Base-by-base conservation (phyloP, 2,329 filamentous ascomycete genomes). In the Aspergillus phoenicis region DNA sequence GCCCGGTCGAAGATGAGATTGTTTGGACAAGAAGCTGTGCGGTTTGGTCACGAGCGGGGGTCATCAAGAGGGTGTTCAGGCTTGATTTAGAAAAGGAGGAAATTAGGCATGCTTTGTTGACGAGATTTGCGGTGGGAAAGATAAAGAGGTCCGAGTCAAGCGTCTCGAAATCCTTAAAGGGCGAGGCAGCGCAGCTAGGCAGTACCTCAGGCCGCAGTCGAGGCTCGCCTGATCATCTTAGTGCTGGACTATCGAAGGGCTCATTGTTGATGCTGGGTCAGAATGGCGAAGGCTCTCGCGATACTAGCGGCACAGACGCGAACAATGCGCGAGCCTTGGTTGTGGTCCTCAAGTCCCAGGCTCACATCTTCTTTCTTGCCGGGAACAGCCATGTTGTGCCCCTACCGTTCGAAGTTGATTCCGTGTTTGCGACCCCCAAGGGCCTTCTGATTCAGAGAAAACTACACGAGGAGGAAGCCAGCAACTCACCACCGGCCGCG, bases 361-460 rank as follows among this genome's bases (percentile, higher is more conserved):
- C 91, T 22, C 94, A 98, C 73, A 87, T 99, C 66, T 96, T 93
- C 81, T 97, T 96, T 73, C 84, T 98, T 39, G 87, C 90, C 2
- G 94, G 94, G 20, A 89, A 91, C 36, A 95, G 87, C 72, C 91
- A 99, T 83, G 87, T 97, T 61, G 84, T 98, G 52, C 92, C 97
- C 74, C 87, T 99, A 71, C 94, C 94, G 1, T 99, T 99, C 72
- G 93, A 98, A 77, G 90, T 97, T 45, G 92, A 97, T 72, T 87
- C 87, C 57, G 93, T 91, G 30, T 91, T 93, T 74, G 87, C 94
- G 38, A 91, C 91, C 11, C 90, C 93, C 5, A 83, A 87, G 33
- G 95, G 95, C 26, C 84, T 98, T 53, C 84, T 99, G 20, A 86
- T 99, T 59, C 94, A 98, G 76, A 85, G 93, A 62, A 96, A 90